Conservation (phyloP, 176 grass and related monocot genomes). For the Ampelocalamus luodianensis region DNA sequence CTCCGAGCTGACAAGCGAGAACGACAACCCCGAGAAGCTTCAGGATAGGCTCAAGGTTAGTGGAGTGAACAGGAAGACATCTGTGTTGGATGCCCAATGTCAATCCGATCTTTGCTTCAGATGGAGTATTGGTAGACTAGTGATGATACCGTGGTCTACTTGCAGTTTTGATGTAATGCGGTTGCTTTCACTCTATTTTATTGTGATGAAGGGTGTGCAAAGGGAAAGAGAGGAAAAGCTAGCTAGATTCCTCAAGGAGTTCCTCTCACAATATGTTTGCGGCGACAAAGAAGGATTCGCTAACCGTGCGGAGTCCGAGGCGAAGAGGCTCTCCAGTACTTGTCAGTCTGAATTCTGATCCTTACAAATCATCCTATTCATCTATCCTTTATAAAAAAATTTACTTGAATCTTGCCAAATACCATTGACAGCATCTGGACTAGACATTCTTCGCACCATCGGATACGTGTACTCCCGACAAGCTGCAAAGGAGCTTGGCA, state of each 20-base stretch:
- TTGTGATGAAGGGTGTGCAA: conserved; percentile 72
- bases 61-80: conserved; percentile 4
- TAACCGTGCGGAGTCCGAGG: conserved; percentile 69
- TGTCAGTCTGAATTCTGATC: conserved; percentile 45
- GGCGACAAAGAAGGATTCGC: conserved; percentile 81
- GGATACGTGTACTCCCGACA: conserved; percentile 91
- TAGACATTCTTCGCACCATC: conserved; percentile 87
- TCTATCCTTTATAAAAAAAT: background rate
- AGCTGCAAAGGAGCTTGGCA: conserved; percentile 94
- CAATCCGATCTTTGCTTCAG: background rate
- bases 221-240: conserved; percentile 93
- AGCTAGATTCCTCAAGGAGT: conserved; percentile 82
- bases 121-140: background rate
- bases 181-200: conserved; percentile 24
- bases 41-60: conserved; percentile 94
- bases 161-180: background rate
- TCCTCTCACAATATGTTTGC: conserved; percentile 74
- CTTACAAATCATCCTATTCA: background rate
- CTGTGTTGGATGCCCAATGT: conserved; percentile 2
- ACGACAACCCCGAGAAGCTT: conserved; percentile 75
- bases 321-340: conserved; percentile 78
- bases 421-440: conserved; percentile 63
- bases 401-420: conserved; percentile 33
- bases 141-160: background rate
- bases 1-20: conserved; percentile 68